These are phyloP conservation scores for Cutaneotrichosporon arboriforme DNA, from an alignment of 1,284 basidiomycete genomes.

Conservation along the genomic window DNA sequence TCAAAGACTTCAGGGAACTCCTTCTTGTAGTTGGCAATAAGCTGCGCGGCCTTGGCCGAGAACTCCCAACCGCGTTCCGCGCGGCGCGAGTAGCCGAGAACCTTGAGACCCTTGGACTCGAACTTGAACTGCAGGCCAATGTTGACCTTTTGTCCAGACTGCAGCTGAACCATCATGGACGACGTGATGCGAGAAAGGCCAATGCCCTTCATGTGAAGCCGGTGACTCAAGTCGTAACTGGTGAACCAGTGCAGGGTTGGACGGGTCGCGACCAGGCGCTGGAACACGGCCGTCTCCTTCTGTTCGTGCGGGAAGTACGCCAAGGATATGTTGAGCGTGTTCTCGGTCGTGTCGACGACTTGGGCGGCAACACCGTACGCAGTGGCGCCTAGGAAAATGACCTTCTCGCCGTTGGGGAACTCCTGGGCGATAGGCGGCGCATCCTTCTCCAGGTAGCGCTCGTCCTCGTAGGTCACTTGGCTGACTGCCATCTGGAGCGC, in stretches of 20 bases:
- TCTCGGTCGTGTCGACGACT: slow-evolving; percentile 65
- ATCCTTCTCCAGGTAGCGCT: slow-evolving; percentile 71
- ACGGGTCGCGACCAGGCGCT: slow-evolving; percentile 58
- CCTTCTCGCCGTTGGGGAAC: slow-evolving; percentile 81
- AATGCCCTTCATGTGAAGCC: slow-evolving; percentile 65
- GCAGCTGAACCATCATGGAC: slow-evolving; percentile 75
- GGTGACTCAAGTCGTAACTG: slow-evolving; percentile 66
- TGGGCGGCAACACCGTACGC: slow-evolving; percentile 93
- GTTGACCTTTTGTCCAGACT: slow-evolving; percentile 73
- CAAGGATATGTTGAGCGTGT: slow-evolving; percentile 67
- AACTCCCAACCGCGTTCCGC: slow-evolving; percentile 86
- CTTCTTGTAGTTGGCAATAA: slow-evolving; percentile 76
- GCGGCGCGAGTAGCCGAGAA: slow-evolving; percentile 87
- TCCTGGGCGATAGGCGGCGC: slow-evolving; percentile 79
- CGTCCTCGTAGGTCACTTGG: slow-evolving; percentile 77
- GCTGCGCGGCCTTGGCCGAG: slow-evolving; percentile 74
- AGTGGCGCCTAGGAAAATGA: slow-evolving; percentile 91
- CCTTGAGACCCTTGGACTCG: slow-evolving; percentile 91
- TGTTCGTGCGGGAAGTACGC: slow-evolving; percentile 81
- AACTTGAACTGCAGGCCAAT: slow-evolving; percentile 94
- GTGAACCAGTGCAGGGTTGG: slow-evolving; percentile 63
- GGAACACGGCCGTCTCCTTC: slow-evolving; percentile 71
- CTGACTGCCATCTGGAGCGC: slow-evolving; percentile 78
- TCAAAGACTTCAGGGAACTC: slow-evolving; percentile 77
- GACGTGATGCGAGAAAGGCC: slow-evolving; percentile 86